These are phyloP conservation scores for Colletotrichum neosansevieriae DNA, from an alignment of 2,329 filamentous ascomycete species.

Conservation along the genomic window DNA sequence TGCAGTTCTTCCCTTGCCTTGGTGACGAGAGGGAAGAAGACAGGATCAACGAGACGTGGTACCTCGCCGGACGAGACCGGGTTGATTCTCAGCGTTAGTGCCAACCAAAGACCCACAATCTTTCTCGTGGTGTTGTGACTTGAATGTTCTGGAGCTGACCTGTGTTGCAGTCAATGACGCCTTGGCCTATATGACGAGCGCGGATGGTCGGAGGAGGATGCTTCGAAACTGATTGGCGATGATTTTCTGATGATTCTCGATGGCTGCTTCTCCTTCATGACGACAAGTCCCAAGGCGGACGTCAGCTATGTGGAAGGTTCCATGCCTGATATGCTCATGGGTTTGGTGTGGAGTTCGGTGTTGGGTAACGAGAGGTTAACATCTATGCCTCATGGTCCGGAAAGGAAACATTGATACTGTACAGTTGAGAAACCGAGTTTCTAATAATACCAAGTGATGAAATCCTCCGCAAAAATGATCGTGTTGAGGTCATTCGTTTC, in stretches of 20 bases:
- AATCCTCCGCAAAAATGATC: no score
- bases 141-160: constrained; percentile 13
- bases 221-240: constrained; percentile 1
- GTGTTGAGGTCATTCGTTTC: no score
- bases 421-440: not conserved
- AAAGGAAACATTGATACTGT: not conserved
- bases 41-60: constrained; percentile 36
- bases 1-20: constrained; percentile 38
- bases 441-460: no score
- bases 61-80: constrained; percentile 28
- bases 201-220: not conserved
- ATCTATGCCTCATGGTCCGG: not conserved
- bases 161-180: constrained; percentile 32
- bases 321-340: not conserved
- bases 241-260: not conserved
- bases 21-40: constrained; percentile 35
- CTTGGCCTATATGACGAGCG: constrained; percentile 32
- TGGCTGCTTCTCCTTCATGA: not conserved
- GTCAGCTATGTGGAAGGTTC: not conserved
- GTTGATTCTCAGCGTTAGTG: constrained; percentile 32
- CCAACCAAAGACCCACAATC: not conserved
- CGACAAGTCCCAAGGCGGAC: not conserved
- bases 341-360: not conserved
- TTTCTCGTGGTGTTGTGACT: not conserved
- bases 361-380: not conserved